Evolutionary conservation across 2,329 filamentous ascomycete genomes (phyloP).

Genomic region (Incumbomyces lentus): DNA sequence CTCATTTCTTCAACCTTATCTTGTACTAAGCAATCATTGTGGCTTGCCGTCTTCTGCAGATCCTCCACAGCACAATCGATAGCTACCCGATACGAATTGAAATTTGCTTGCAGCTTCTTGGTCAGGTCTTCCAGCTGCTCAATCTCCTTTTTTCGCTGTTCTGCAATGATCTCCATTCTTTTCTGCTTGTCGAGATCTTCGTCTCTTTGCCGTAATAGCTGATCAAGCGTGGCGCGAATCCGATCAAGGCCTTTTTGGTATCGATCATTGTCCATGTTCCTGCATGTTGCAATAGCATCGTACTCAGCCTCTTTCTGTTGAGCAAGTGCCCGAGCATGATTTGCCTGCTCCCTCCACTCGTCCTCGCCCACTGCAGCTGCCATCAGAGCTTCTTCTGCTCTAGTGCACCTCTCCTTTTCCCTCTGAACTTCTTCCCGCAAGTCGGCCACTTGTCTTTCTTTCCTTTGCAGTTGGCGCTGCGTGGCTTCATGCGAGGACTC

Average conservation of each 20-base stretch:
- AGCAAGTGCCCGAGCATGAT: constrained; percentile 19
- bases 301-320: constrained; percentile 27
- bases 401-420: constrained; percentile 32
- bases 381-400: constrained; percentile 31
- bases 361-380: constrained; percentile 18
- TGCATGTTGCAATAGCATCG: constrained; percentile 32
- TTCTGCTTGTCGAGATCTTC: constrained; percentile 29
- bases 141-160: constrained; percentile 37
- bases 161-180: constrained; percentile 35
- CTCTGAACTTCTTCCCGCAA: constrained; percentile 29
- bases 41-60: constrained; percentile 17
- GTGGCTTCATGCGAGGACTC: constrained; percentile 39
- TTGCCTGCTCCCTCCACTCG: constrained; percentile 22
- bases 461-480: constrained; percentile 35
- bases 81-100: constrained; percentile 32
- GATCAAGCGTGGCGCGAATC: constrained; percentile 27
- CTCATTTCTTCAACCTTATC: constrained; percentile 31
- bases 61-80: constrained; percentile 31
- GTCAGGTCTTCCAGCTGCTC: constrained; percentile 31
- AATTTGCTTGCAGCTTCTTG: constrained; percentile 29
- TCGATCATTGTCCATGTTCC: constrained; percentile 32
- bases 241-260: constrained; percentile 29
- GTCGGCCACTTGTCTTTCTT: constrained; percentile 40
- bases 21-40: constrained; percentile 25
- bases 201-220: constrained; percentile 26